A percentile compares a stretch with the other conserved stretches of the same genome.
Evolutionary conservation across 75 land plant genomes (phyloP).

Genomic region (Cryptomeria japonica): DNA sequence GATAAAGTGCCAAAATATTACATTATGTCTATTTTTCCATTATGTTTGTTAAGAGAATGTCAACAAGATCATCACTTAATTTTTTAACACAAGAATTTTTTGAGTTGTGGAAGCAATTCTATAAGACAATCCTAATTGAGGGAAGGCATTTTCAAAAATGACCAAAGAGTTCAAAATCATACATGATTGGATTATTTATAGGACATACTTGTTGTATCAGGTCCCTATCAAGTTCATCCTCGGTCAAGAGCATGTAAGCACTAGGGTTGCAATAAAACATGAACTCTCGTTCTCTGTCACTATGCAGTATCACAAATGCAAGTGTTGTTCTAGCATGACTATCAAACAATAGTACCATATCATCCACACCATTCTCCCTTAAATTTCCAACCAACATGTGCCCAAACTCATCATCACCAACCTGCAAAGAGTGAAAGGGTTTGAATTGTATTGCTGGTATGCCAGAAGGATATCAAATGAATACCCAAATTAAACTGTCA

Average conservation of each 20-base stretch:
- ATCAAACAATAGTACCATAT: slow-evolving; percentile 35
- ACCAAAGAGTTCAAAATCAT: neutral
- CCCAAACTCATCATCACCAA: slow-evolving; percentile 69
- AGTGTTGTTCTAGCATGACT: slow-evolving; percentile 46
- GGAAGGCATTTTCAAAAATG: no score
- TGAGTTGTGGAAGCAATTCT: no score
- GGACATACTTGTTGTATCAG: slow-evolving; percentile 45
- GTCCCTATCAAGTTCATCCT: slow-evolving; percentile 57
- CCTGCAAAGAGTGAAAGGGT: slow-evolving; percentile 14
- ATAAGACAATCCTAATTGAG: neutral
- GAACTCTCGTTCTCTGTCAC: slow-evolving; percentile 59
- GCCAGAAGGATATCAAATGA: neutral
- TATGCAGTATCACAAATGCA: slow-evolving; percentile 49
- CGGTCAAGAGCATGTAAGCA: slow-evolving; percentile 66
- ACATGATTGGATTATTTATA: neutral
- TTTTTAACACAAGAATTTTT: no score
- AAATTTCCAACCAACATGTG: slow-evolving; percentile 50
- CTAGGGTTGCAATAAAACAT: slow-evolving; percentile 78
- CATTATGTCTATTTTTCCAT: no score
- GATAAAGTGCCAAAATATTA: no score
- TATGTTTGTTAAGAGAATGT: no score
- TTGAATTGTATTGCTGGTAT: no score
- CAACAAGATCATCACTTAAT: no score
- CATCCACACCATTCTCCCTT: slow-evolving; percentile 33
- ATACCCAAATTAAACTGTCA: neutral